Evolutionary conservation across 2,329 filamentous ascomycete species (phyloP), one percentile per base, ranked within the genome.

Genomic region (Eurotiales sp.): DNA sequence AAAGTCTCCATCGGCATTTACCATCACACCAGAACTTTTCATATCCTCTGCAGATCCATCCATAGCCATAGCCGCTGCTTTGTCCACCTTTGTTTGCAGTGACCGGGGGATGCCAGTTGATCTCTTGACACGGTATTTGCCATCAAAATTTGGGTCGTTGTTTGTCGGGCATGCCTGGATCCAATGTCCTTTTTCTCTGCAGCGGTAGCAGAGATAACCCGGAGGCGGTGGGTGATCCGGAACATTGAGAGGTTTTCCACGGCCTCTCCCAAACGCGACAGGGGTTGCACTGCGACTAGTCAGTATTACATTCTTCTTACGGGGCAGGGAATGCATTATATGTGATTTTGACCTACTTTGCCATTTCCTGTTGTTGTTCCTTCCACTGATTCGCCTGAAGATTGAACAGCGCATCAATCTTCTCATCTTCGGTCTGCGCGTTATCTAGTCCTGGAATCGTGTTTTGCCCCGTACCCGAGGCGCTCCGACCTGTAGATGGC

Each of bases 151-250:
- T 3, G 93, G 92, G 59, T 99, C 91, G 68, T 96, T 90, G 69
- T 99, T 99, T n/a, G 92, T 99, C 6, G 93, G 93, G 65, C 93
- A 99, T 47, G 89, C 83, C 73, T 97, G 92, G 56, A 99, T 99
- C 92, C 92, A 99, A 70, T 99, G 93, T n/a, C 91, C 93, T 74
- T 96, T 96, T 70, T 96, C 87, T 55, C 90, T 88, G 71, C 93
- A 99, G 45, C 93, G 86, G 68, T 96, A 96, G 73, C 93, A 99
- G 55, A 96, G 86, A 70, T 99, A 99, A 48, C 91, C 91, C 48
- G 88, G 87, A 1, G 93, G 93, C 2, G 93, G 91, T 41, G 93
- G 90, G 64, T 96, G 91, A 61, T 95, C 91, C 3, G 93, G 93
- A 23, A 95, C 87, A 65, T 93, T 93, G 43, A 66, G 54, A 39